phyloP scores from a whole-genome alignment of 2,329 filamentous ascomycete species.

The Metarhizium rileyi region DNA sequence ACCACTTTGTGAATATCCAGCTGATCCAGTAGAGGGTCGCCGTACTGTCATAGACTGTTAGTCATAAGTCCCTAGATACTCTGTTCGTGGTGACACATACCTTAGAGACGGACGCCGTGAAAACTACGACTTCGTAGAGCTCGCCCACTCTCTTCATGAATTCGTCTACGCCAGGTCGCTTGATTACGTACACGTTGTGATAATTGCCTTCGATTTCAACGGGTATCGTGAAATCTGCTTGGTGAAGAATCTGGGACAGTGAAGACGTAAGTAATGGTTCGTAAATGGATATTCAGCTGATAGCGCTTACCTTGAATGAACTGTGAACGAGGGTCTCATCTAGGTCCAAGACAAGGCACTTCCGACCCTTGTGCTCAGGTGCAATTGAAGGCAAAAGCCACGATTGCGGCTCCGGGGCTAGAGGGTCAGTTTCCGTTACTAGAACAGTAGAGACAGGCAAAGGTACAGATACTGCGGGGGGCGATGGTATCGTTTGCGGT shows the following conservation, averaged over 20 bases:
- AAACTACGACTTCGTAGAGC: slow-evolving; percentile 96
- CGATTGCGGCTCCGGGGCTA: slow-evolving; percentile 38
- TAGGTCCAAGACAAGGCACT: slow-evolving; percentile 89
- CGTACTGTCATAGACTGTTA: slow-evolving; percentile 52
- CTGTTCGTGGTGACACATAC: no score
- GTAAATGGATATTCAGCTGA: not conserved
- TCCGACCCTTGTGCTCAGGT: slow-evolving; percentile 73
- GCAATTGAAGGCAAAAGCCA: slow-evolving; percentile 75
- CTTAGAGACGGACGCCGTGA: slow-evolving; percentile 97
- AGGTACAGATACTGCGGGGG: slow-evolving; percentile 29
- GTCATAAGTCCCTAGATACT: no score
- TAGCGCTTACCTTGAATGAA: slow-evolving; percentile 68
- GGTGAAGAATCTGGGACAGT: slow-evolving; percentile 69
- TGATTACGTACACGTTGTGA: slow-evolving; percentile 99
- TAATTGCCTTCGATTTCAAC: slow-evolving; percentile 98
- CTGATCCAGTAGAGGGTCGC: slow-evolving; percentile 90
- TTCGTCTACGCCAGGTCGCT: slow-evolving; percentile 93
- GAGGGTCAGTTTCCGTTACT: slow-evolving; percentile 30
- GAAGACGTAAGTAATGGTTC: slow-evolving; percentile 5
- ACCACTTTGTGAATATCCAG: slow-evolving; percentile 95
- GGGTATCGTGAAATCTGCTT: slow-evolving; percentile 97
- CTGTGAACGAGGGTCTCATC: slow-evolving; percentile 97
- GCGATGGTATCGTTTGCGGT: slow-evolving; percentile 23
- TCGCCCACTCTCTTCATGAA: slow-evolving; percentile 99
- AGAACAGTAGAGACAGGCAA: slow-evolving; percentile 30